phyloP scores from a whole-genome alignment of 805 yeast species.

The Ogataea ramenticola region DNA sequence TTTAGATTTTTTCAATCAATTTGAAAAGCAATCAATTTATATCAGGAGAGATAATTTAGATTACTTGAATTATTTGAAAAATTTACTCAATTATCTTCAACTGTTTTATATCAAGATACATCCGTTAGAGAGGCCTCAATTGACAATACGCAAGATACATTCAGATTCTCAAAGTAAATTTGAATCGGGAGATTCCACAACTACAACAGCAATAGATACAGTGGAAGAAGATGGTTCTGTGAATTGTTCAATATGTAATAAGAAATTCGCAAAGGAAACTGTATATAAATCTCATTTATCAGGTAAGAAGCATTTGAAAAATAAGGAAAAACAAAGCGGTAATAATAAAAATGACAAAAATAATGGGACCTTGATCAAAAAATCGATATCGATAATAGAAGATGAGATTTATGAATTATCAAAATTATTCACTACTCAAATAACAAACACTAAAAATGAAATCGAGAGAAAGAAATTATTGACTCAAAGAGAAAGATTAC shows the following conservation, averaged over 20 bases:
- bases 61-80: constrained; percentile 38
- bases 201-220: constrained; percentile 6
- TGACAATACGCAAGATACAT: constrained; percentile 19
- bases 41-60: constrained; percentile 11
- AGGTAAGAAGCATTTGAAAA: constrained; percentile 71
- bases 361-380: no score
- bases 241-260: constrained; percentile 61
- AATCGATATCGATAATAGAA: constrained; percentile 20
- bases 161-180: constrained; percentile 5
- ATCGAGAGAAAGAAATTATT: constrained; percentile 59
- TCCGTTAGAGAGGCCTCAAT: constrained; percentile 40
- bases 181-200: neutral
- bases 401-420: constrained; percentile 31
- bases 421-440: constrained; percentile 29
- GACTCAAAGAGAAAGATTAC: constrained; percentile 59
- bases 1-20: constrained; percentile 36
- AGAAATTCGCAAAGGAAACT: constrained; percentile 51
- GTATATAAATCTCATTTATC: constrained; percentile 62
- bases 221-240: constrained; percentile 21
- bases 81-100: constrained; percentile 42
- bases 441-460: constrained; percentile 48
- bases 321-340: constrained; percentile 15
- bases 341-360: neutral
- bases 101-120: constrained; percentile 38
- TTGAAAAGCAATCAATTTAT: constrained; percentile 14